These are phyloP conservation scores for Schizosaccharomyces pombe DNA, from an alignment of 805 yeast species.

Conservation along the genomic window DNA sequence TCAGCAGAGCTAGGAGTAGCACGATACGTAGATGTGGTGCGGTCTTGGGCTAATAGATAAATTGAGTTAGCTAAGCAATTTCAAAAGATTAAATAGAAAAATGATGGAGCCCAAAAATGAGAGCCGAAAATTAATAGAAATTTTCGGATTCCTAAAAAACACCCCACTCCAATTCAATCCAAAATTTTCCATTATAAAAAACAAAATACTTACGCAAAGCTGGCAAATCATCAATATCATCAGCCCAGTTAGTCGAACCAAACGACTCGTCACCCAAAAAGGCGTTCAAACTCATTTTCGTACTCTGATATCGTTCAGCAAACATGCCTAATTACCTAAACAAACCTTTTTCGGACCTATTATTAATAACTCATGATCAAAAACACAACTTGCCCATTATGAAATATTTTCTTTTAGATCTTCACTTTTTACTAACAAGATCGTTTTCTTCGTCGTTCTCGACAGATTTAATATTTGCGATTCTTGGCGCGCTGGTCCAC, in stretches of 20 bases:
- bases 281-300: constrained; percentile 10
- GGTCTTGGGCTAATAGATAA: background rate
- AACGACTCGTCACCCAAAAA: constrained; percentile 8
- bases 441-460: background rate
- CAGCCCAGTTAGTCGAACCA: constrained; percentile 9
- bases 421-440: background rate
- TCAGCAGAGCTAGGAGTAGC: background rate
- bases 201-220: constrained; percentile 7
- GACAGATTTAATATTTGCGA: background rate
- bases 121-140: background rate
- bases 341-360: background rate
- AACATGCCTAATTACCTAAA: background rate
- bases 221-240: constrained; percentile 11
- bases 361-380: constrained; percentile 7
- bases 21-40: background rate
- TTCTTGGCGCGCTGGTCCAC: too few species aligned
- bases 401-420: background rate
- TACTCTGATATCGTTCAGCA: constrained; percentile 3
- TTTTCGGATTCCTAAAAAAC: background rate
- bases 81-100: too few species aligned
- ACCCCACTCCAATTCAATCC: too few species aligned
- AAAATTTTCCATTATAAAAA: background rate
- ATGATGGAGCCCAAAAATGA: background rate
- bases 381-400: background rate
- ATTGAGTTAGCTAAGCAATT: too few species aligned